Conservation (phyloP, 768 basidiomycete genomes). For the Gymnopilus dilepis region DNA sequence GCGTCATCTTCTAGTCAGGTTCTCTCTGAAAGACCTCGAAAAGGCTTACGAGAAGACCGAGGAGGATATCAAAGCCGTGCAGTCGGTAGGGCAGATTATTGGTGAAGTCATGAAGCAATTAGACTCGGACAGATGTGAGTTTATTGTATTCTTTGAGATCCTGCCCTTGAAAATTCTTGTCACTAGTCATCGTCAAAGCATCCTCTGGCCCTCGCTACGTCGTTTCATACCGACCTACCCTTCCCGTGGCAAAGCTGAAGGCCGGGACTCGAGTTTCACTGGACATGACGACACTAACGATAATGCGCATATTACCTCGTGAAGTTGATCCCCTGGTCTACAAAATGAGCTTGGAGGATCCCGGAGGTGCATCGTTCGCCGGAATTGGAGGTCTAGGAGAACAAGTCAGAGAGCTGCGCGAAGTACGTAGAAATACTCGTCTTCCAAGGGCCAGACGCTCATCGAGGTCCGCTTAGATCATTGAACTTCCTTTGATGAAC, state of each 20-base stretch:
- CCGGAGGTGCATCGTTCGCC: constrained; percentile 93
- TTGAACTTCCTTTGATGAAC: constrained; percentile 92
- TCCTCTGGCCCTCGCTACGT: constrained; percentile 98
- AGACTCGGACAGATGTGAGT: constrained; percentile 95
- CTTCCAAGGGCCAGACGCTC: too few relatives aligned
- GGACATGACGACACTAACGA: constrained; percentile 98
- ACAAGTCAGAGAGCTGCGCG: constrained; percentile 95
- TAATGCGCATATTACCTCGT: constrained; percentile 97
- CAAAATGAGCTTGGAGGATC: constrained; percentile 99
- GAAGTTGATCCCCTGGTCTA: constrained; percentile 99
- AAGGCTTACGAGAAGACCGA: constrained; percentile 94
- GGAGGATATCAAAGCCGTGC: constrained; percentile 98
- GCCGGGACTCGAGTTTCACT: constrained; percentile 93
- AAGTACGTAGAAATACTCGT: too few relatives aligned
- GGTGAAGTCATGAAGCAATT: constrained; percentile 99
- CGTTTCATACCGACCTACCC: constrained; percentile 92
- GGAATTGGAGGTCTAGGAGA: constrained; percentile 96
- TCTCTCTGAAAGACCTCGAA: constrained; percentile 88
- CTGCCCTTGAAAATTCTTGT: not conserved
- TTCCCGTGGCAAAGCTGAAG: constrained; percentile 93
- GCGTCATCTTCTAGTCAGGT: constrained; percentile 64
- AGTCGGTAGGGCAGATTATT: constrained; percentile 98
- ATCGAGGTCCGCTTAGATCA: constrained; percentile 60
- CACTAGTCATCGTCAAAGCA: constrained; percentile 94
- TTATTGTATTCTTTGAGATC: not conserved